These are phyloP conservation scores for Abrus precatorius DNA, from an alignment of 306 rosid species.

Conservation along the genomic window DNA sequence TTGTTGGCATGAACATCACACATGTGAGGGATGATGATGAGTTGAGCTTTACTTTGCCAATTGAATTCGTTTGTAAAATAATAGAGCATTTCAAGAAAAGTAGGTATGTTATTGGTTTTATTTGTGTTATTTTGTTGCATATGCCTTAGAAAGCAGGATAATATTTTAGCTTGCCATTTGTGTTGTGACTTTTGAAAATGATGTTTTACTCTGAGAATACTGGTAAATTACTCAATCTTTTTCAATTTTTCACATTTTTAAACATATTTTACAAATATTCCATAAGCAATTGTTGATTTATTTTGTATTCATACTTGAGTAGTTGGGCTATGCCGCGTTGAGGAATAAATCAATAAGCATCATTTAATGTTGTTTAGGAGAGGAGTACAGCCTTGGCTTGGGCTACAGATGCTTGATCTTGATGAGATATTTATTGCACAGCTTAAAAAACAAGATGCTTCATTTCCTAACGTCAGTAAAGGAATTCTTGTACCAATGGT, in stretches of 20 bases:
- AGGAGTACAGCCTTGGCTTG: slow-evolving; percentile 94
- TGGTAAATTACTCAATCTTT: background rate
- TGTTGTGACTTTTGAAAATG: slow-evolving; percentile 24
- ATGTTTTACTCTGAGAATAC: slow-evolving; percentile 2
- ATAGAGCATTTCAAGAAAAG: too few species aligned
- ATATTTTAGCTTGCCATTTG: slow-evolving; percentile 36
- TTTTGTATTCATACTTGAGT: slow-evolving; percentile 5
- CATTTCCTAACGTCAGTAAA: slow-evolving; percentile 76
- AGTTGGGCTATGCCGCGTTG: slow-evolving; percentile 28
- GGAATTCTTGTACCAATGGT: slow-evolving; percentile 90
- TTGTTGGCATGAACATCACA: slow-evolving; percentile 74
- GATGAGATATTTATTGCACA: slow-evolving; percentile 75
- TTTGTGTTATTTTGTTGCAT: background rate
- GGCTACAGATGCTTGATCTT: slow-evolving; percentile 87
- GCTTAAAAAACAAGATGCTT: slow-evolving; percentile 71
- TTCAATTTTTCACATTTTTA: background rate
- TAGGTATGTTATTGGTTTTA: too few species aligned
- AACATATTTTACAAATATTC: background rate
- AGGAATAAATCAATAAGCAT: slow-evolving; percentile 19
- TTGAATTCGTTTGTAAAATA: too few species aligned
- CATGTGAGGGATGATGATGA: slow-evolving; percentile 37
- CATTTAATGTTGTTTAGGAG: slow-evolving; percentile 65
- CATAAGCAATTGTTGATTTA: slow-evolving; percentile 23
- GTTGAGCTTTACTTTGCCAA: too few species aligned
- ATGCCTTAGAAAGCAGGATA: slow-evolving; percentile 14